A percentile compares a stretch with the other conserved stretches of the same genome.
Evolutionary conservation across 768 basidiomycete genomes (phyloP).

Genomic region (Piloderma croceum): DNA sequence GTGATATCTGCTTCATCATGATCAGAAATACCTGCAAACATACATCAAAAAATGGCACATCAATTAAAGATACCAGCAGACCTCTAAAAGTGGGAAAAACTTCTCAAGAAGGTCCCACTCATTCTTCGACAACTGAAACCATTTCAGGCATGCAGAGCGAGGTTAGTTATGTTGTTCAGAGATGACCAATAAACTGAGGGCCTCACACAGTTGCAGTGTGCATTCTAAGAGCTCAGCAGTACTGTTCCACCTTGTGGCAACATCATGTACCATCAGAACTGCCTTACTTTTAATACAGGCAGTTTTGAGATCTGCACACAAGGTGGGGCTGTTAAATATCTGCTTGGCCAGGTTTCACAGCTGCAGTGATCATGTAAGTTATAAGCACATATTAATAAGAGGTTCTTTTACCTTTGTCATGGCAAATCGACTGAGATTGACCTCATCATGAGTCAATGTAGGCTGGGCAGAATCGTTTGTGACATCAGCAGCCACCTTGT

Average conservation of each 20-base stretch:
- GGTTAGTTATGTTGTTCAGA: conserved; percentile 1
- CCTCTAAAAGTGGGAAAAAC: conserved; percentile 11
- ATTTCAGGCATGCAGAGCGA: conserved; percentile 1
- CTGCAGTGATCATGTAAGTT: too few relatives aligned
- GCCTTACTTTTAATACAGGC: too few relatives aligned
- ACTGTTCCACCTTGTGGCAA: conserved; percentile 23
- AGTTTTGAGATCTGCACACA: too few relatives aligned
- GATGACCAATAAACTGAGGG: conserved; percentile 3
- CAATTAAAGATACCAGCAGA: conserved; percentile 20
- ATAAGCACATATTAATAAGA: too few relatives aligned
- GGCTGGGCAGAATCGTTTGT: too few relatives aligned
- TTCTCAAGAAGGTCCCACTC: conserved; percentile 15
- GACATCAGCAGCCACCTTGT: too few relatives aligned
- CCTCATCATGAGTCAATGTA: too few relatives aligned
- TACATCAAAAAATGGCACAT: conserved; percentile 20
- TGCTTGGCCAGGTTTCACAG: background rate
- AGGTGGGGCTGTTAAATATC: too few relatives aligned
- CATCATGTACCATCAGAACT: conserved; percentile 13
- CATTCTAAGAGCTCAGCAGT: conserved; percentile 14
- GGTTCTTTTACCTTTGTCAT: conserved; percentile 1
- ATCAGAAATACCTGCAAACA: conserved; percentile 1
- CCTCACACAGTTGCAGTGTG: conserved; percentile 7
- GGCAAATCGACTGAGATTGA: too few relatives aligned
- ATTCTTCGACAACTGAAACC: conserved; percentile 1
- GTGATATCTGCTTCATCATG: too few relatives aligned